Evolutionary conservation across 306 rosid species (phyloP).

Genomic region (barrel medic (Medicago truncatula)): MtrunA17r5.0-ANR NC_053043.1:19827501-19828000

Average conservation of each 20-base stretch:
- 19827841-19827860: slow-evolving; percentile 71
- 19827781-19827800: slow-evolving; percentile 32
- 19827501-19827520: slow-evolving; percentile 37
- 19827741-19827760: slow-evolving; percentile 40
- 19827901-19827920: slow-evolving; percentile 44
- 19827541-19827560: neutral
- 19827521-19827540: slow-evolving; percentile 24
- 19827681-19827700: neutral
- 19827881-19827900: slow-evolving; percentile 34
- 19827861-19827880: slow-evolving; percentile 68
- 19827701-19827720: slow-evolving; percentile 47
- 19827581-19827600: slow-evolving; percentile 39
- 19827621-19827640: slow-evolving; percentile 42
- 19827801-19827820: slow-evolving; percentile 14
- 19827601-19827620: slow-evolving; percentile 65
- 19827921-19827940: slow-evolving; percentile 49
- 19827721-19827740: slow-evolving; percentile 18
- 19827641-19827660: slow-evolving; percentile 39
- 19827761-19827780: neutral
- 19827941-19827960: slow-evolving; percentile 55
- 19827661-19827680: slow-evolving; percentile 45
- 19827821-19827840: slow-evolving; percentile 69
- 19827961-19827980: slow-evolving; percentile 1
- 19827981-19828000: no score
- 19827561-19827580: slow-evolving; percentile 7